Evolutionary conservation across 768 basidiomycete genomes (phyloP), one percentile per base, ranked within the genome.

Genomic region (Suillus fuscotomentosus): DNA sequence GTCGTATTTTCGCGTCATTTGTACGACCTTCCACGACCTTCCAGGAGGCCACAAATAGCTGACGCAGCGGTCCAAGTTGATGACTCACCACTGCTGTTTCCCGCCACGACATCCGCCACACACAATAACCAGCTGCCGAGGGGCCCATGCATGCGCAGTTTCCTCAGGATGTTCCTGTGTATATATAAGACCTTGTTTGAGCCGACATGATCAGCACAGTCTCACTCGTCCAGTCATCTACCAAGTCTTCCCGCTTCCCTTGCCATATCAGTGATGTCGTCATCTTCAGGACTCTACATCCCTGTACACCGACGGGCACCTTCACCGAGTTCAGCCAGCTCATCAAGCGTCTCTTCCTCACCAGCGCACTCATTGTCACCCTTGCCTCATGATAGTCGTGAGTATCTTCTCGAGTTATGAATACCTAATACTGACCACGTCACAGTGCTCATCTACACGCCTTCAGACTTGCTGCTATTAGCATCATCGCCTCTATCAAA

Each of bases 291-390:
- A 11, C 70, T 79, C 39, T 83, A 83, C 62, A 61, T 83, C 39
- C 82, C 82, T 39, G 62, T 83, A 0, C 82, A 83, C 60, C 77
- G 73, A 66, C 79, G 82, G 36, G 56, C 61, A 51, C 60, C 17
- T 43, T 61, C 64, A 27, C 41, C 51, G 41, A 27, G 60, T 15
- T 64, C 68, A 22, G 70, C 76, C 22, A 36, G 50, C 36, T 65
- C 64, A 24, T 71, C 71, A 27, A 56, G 65, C 4, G 27, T 60
- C 31, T 31, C 5, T 5, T 60, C 70, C 2, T 72, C 72, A 6
- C 67, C 71, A 36, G 34, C 69, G 1, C 2, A 15, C 36, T 34
- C 54, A 17, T 34, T 61, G 7, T 63, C 61, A 20, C 38, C 62
- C 15, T 13, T 36, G 3, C 36, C 45, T 54, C 53, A 66, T 64